Evolutionary conservation across 192 early-diverging fungal species (phyloP), one percentile per base, ranked within the genome.

Genomic region (Spizellomyces sp.): DNA sequence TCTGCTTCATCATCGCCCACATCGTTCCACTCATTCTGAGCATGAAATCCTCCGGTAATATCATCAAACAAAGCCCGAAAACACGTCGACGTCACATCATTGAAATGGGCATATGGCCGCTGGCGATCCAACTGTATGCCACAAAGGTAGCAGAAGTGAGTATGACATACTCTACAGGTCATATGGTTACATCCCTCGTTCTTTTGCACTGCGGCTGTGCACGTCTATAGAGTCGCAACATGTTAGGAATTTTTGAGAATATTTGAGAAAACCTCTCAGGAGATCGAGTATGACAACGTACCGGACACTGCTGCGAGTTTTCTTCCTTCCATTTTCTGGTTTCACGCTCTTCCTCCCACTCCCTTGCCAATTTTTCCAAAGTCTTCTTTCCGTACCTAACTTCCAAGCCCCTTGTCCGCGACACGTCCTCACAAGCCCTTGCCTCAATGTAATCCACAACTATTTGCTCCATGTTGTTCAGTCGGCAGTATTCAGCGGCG

Each of bases 111-210:
- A 62, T 75, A 75, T 0, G 73, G 73, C 4, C 10, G 19, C 10
- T 6, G 27, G 21, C 6, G 4, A 8, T 66, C 45, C 10, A 78
- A 42, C n/a, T 12, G 6, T 41, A 55, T 43, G 14, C 76, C 73
- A 58, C 79, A 80, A 9, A 71, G 17, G 56, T 73, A 81, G 56
- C 80, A 81, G 69, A 81, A 81, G 57, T 76, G 74, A 6, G 66
- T 66, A 44, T 54, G n/a, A 66, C 80, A 79, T 10, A 74, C 43
- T 5, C 61, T 45, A 45, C 80, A 81, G 9, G 61, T 76, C 67
- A 76, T 80, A 42, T 80, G 70, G 66, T 69, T 72, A 58, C 78
- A 80, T 1, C 78, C 78, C 21, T 77, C 75, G 27, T 45, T 61
- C 22, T 75, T 74, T 41, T 70, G 14, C 8, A 76, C 65, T 8